These are phyloP conservation scores for Marsdenia floribunda DNA, from an alignment of 257 asterid species.

Conservation along the genomic window DNA sequence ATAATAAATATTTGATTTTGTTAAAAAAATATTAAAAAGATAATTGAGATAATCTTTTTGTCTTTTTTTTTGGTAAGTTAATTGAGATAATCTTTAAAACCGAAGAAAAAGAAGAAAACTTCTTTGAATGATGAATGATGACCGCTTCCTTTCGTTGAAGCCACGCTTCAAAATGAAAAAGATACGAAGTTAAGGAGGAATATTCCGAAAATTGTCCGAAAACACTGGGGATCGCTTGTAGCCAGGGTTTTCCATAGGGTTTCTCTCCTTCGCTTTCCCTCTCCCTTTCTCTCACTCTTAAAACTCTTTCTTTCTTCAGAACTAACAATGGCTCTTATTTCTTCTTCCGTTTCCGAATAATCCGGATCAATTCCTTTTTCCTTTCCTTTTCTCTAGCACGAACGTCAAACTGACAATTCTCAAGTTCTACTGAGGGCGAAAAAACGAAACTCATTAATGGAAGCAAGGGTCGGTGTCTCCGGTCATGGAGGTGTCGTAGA, in stretches of 20 bases:
- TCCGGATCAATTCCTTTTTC: neutral
- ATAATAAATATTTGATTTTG: too few species aligned
- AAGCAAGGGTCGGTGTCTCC: constrained; percentile 67
- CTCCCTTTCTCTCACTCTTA: neutral
- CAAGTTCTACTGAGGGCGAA: neutral
- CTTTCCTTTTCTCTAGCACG: neutral
- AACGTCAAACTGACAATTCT: neutral
- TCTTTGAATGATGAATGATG: too few species aligned
- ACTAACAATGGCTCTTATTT: neutral
- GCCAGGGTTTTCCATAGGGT: constrained; percentile 13
- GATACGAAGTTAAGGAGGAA: neutral
- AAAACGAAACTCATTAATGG: constrained; percentile 35
- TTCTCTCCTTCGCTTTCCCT: constrained; percentile 8
- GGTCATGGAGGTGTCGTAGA: constrained; percentile 50
- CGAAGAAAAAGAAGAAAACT: too few species aligned
- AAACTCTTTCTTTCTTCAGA: neutral
- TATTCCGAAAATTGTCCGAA: constrained; percentile 22
- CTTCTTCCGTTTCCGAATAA: neutral
- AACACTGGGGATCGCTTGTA: neutral
- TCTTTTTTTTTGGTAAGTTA: too few species aligned
- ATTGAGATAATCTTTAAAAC: too few species aligned
- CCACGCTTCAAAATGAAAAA: constrained; percentile 13
- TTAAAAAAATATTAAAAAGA: too few species aligned
- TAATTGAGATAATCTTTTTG: too few species aligned
- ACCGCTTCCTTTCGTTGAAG: constrained; percentile 19